Base-by-base conservation (phyloP, 1,284 basidiomycete species). In the Leucoagaricus sp. region DNA sequence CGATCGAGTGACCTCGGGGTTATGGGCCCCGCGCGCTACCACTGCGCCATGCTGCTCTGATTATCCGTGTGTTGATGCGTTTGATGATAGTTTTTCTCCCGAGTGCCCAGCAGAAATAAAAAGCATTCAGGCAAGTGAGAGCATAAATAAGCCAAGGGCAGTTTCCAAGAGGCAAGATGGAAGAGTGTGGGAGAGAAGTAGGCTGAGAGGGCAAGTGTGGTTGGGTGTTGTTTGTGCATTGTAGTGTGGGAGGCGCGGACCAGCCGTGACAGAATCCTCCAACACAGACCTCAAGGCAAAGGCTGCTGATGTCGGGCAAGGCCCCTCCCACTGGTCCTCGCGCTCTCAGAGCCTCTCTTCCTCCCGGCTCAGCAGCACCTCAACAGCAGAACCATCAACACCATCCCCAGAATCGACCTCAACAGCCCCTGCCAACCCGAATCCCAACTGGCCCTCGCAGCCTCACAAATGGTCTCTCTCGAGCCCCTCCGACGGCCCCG, bases 241-340 rank as follows among this genome's bases (percentile, higher is more conserved):
- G n/a, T n/a, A n/a, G n/a, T n/a, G n/a, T n/a, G n/a, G n/a, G n/a
- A n/a, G n/a, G n/a, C n/a, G n/a, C n/a, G n/a, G n/a, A n/a, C n/a
- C n/a, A n/a, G n/a, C n/a, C n/a, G n/a, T n/a, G n/a, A n/a, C n/a
- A n/a, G n/a, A n/a, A n/a, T n/a, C n/a, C n/a, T n/a, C n/a, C n/a
- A n/a, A n/a, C n/a, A n/a, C n/a, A n/a, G n/a, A n/a, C n/a, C n/a
- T n/a, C n/a, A n/a, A n/a, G n/a, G n/a, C n/a, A n/a, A n/a, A 38
- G 36, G 36, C 15, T 38, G 61, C 50, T 60, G 55, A 85, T 90
- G 87, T 88, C 87, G 69, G 86, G 87, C 65, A 89, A 86, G 75
- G 84, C 81, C 52, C 87, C 87, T 64, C 87, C 87, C 62, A 81
- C 77, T 64, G 87, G 87, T 58, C 87, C 87, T 52, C 75, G 87